A percentile compares a stretch with the other conserved stretches of the same genome.
Evolutionary conservation across 345 rosid species (phyloP).

Genomic region (Lagerstroemia speciosa): DNA sequence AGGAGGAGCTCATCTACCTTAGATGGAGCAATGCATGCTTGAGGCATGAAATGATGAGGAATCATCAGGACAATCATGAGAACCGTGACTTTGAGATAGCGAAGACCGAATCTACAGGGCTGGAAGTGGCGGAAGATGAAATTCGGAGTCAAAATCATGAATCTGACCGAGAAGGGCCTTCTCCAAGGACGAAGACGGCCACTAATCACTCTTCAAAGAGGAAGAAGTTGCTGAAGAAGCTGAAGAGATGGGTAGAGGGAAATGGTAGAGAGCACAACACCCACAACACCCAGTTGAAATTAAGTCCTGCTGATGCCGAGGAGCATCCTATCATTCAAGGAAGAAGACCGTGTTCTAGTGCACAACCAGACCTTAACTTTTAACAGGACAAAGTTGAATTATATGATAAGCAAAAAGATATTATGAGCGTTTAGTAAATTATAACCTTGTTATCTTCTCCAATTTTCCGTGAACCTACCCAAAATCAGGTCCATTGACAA

Average conservation of each 20-base stretch:
- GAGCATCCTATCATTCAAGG: slow-evolving; percentile 22
- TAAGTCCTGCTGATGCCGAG: slow-evolving; percentile 18
- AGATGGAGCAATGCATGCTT: slow-evolving; percentile 76
- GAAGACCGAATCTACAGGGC: slow-evolving; percentile 13
- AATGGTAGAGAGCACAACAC: slow-evolving; percentile 22
- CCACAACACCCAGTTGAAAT: slow-evolving; percentile 20
- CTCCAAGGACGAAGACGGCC: slow-evolving; percentile 3
- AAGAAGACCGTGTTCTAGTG: slow-evolving; percentile 47
- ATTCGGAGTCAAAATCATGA: slow-evolving; percentile 14
- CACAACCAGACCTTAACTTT: slow-evolving; percentile 6
- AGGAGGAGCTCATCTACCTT: slow-evolving; percentile 43
- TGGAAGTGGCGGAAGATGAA: slow-evolving; percentile 15
- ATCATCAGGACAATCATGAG: slow-evolving; percentile 9
- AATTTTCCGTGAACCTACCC: no score
- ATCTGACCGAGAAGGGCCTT: slow-evolving; percentile 19
- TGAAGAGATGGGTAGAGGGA: slow-evolving; percentile 70
- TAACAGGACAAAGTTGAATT: no score
- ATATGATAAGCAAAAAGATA: no score
- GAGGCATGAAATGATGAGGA: slow-evolving; percentile 41
- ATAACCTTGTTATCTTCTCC: no score
- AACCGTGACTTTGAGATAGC: not conserved
- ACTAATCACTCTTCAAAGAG: slow-evolving; percentile 29
- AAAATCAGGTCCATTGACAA: no score
- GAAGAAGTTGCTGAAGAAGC: slow-evolving; percentile 42
- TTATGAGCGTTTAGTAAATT: no score